A percentile compares a stretch with the other conserved stretches of the same genome.
Conservation (phyloP, 2,329 filamentous ascomycete species). For the Colletotrichum sp. region DNA sequence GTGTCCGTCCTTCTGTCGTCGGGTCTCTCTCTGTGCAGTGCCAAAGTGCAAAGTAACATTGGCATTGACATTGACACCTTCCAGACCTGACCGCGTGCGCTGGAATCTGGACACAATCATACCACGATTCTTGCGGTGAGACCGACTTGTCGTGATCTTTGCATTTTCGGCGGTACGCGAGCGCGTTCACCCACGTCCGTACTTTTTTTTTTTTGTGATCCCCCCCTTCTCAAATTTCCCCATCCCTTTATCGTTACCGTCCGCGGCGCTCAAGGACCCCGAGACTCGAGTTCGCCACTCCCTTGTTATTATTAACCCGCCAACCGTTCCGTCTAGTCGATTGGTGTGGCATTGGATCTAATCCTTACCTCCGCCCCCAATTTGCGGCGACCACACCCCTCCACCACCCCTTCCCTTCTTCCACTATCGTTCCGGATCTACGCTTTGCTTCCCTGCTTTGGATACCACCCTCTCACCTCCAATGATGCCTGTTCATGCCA, state of each 20-base stretch:
- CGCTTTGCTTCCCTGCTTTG: conserved; percentile 9
- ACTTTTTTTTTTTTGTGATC: neutral
- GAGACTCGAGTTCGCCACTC: neutral
- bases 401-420: neutral
- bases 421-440: conserved; percentile 1
- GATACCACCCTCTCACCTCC: neutral
- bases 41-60: neutral
- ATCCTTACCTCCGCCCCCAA: neutral
- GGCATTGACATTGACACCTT: neutral
- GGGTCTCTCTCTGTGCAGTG: neutral
- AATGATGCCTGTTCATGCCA: conserved; percentile 16
- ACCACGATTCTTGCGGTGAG: conserved; percentile 1
- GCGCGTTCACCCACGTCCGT: neutral
- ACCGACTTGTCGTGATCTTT: neutral
- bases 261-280: neutral
- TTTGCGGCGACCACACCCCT: neutral
- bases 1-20: neutral
- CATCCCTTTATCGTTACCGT: neutral
- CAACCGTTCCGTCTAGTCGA: neutral
- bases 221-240: neutral
- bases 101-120: conserved; percentile 10
- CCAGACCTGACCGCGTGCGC: neutral
- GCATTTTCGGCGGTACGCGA: neutral
- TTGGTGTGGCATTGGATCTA: neutral
- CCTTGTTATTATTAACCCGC: neutral